Conservation (phyloP, 2,329 filamentous ascomycete species). For the Spiromastix sp. region DNA sequence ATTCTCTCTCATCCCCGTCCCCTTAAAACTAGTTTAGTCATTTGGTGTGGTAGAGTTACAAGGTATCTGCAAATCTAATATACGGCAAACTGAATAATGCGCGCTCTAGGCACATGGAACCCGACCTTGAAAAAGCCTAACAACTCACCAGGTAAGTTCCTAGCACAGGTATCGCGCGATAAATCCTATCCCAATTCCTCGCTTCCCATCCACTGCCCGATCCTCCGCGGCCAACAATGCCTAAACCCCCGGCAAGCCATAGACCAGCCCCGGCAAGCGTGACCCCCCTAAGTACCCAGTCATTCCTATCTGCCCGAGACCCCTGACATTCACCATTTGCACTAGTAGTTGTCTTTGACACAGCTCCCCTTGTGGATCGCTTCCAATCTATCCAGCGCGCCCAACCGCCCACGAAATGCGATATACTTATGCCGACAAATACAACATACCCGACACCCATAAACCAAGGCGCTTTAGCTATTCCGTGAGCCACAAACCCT, state of each 20-base stretch:
- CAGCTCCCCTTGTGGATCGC: slow-evolving; percentile 22
- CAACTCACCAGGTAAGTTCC: no score
- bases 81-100: no score
- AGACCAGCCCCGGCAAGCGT: slow-evolving; percentile 48
- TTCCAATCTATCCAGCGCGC: slow-evolving; percentile 65
- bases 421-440: slow-evolving; percentile 57
- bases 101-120: no score
- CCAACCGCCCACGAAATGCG: slow-evolving; percentile 75
- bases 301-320: slow-evolving; percentile 41
- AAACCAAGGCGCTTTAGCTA: slow-evolving; percentile 57
- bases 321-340: slow-evolving; percentile 23
- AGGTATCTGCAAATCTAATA: no score
- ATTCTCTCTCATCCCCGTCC: no score
- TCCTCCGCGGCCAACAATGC: slow-evolving; percentile 64
- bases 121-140: no score
- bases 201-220: slow-evolving; percentile 67
- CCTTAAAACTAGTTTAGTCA: no score
- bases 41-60: no score
- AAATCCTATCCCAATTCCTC: slow-evolving; percentile 67
- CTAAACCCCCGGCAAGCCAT: slow-evolving; percentile 77
- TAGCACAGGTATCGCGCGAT: no score
- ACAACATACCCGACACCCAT: slow-evolving; percentile 60
- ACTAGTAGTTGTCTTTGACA: slow-evolving; percentile 14
- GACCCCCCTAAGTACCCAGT: slow-evolving; percentile 61
- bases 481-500: slow-evolving; percentile 75